Percentiles rank a stretch among this genome's conserved stretches.
Evolutionary conservation across 805 yeast genomes (phyloP).

Genomic region (Komagataella mondaviorum): DNA sequence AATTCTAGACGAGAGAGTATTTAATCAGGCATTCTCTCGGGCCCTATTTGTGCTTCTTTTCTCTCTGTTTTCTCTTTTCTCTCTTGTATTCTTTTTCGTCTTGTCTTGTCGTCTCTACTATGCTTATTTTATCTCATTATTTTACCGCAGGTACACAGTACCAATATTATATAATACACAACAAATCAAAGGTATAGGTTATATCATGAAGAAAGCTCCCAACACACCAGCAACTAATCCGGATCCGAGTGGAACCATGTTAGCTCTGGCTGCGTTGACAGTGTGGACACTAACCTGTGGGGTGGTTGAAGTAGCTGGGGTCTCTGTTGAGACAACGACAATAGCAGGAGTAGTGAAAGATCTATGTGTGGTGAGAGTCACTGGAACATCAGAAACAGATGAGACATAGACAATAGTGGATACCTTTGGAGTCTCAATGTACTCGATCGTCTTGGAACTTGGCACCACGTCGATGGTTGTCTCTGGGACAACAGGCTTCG

Average conservation of each 20-base stretch:
- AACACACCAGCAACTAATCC: conserved; percentile 2
- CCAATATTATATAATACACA: background rate
- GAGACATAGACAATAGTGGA: conserved; percentile 12
- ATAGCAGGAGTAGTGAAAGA: conserved; percentile 1
- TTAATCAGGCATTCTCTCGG: too few species aligned
- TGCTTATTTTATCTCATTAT: background rate
- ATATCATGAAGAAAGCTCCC: conserved; percentile 1
- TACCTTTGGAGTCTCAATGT: conserved; percentile 4
- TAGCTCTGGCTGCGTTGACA: background rate
- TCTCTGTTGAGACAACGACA: background rate
- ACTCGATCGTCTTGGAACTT: background rate
- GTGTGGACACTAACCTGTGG: background rate
- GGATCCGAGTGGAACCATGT: background rate
- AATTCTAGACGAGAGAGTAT: background rate
- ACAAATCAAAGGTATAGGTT: background rate
- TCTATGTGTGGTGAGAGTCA: conserved; percentile 13
- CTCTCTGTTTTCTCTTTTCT: background rate
- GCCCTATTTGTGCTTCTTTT: too few species aligned
- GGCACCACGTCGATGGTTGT: conserved; percentile 8
- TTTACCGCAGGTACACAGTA: background rate
- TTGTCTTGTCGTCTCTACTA: background rate
- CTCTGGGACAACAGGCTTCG: conserved; percentile 4
- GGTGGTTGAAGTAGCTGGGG: background rate
- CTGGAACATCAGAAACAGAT: conserved; percentile 11
- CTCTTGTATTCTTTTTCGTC: too few species aligned